phyloP scores from a whole-genome alignment of 345 rosid genomes.

The Odontarrhena argentea region DNA sequence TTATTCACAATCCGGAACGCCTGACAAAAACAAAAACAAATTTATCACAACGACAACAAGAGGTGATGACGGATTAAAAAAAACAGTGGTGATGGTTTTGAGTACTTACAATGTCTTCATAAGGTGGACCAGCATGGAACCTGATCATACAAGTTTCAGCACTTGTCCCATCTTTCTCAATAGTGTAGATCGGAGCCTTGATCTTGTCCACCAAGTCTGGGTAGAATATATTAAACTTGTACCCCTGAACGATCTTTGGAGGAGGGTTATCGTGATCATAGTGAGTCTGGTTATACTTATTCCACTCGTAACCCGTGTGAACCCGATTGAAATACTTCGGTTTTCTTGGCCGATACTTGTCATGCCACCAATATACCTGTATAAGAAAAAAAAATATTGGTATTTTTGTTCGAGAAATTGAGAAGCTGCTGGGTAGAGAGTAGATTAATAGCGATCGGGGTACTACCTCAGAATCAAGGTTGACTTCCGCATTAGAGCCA shows the following conservation, averaged over 20 bases:
- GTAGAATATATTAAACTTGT: slow-evolving; percentile 92
- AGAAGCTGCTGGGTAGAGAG: not conserved
- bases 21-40: slow-evolving; percentile 41
- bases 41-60: not conserved
- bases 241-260: slow-evolving; percentile 91
- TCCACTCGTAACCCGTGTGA: slow-evolving; percentile 99
- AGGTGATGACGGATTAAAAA: not conserved
- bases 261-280: slow-evolving; percentile 98
- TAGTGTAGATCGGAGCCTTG: slow-evolving; percentile 76
- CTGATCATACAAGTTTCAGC: slow-evolving; percentile 83
- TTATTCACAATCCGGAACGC: slow-evolving; percentile 89
- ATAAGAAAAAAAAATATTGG: not conserved
- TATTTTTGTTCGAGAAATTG: not conserved
- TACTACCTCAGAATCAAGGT: slow-evolving; percentile 87
- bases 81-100: not conserved
- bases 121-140: slow-evolving; percentile 95
- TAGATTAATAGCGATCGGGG: not conserved
- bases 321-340: slow-evolving; percentile 94
- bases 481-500: slow-evolving; percentile 92
- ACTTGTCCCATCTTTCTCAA: slow-evolving; percentile 81
- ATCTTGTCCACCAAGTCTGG: slow-evolving; percentile 90
- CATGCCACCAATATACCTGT: slow-evolving; percentile 99
- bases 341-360: slow-evolving; percentile 91
- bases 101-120: slow-evolving; percentile 82
- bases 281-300: slow-evolving; percentile 90